These are phyloP conservation scores for Xylaria arbuscula DNA, from an alignment of 2,329 filamentous ascomycete genomes.

Conservation along the genomic window DNA sequence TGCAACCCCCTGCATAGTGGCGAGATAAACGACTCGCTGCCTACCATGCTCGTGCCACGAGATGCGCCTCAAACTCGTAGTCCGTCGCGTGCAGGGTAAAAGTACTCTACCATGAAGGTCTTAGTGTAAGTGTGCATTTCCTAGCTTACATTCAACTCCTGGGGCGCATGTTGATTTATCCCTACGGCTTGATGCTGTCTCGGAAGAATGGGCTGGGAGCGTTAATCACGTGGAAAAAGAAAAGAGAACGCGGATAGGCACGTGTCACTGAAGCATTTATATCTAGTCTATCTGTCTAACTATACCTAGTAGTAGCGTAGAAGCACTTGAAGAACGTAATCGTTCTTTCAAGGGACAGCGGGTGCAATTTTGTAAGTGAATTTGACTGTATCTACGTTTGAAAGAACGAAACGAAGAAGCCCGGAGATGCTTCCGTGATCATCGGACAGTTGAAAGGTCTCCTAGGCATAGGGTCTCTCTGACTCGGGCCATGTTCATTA, in stretches of 20 bases:
- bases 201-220: background rate
- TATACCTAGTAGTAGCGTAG: too few species aligned
- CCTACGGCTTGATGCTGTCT: background rate
- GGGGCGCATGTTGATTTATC: background rate
- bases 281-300: background rate
- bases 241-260: background rate
- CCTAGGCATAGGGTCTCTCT: slow-evolving; percentile 2
- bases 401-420: background rate
- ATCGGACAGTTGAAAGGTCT: background rate
- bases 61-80: background rate
- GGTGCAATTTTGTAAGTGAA: background rate
- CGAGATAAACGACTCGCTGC: slow-evolving; percentile 12
- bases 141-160: background rate
- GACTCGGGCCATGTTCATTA: slow-evolving; percentile 7
- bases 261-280: background rate
- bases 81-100: background rate
- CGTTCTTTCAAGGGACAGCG: too few species aligned
- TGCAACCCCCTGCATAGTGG: slow-evolving; percentile 25
- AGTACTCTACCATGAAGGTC: background rate
- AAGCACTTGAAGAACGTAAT: too few species aligned
- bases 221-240: slow-evolving; percentile 15
- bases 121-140: background rate
- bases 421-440: background rate
- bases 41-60: slow-evolving; percentile 2
- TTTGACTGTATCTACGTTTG: background rate